These are phyloP conservation scores for Trichomonascaceae sp. DNA, from an alignment of 1,139 yeast species.

Conservation along the genomic window DNA sequence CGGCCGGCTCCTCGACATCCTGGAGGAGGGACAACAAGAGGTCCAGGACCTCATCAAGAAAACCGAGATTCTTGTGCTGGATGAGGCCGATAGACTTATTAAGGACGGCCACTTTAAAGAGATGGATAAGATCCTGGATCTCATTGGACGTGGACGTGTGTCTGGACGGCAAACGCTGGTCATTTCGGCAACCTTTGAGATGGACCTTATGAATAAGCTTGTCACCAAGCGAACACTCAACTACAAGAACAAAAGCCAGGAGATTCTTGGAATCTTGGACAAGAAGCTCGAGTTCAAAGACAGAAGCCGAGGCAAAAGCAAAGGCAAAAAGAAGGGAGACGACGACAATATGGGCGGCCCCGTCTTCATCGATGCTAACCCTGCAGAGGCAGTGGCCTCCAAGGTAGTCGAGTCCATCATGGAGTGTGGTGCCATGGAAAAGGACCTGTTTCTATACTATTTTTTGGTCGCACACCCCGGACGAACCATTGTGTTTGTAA, in stretches of 20 bases:
- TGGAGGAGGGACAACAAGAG: constrained; percentile 38
- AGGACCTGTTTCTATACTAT: constrained; percentile 83
- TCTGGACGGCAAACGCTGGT: constrained; percentile 80
- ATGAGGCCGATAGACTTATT: constrained; percentile 93
- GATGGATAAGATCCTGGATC: constrained; percentile 64
- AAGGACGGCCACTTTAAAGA: constrained; percentile 97
- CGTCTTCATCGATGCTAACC: constrained; percentile 72
- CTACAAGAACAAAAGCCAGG: constrained; percentile 16
- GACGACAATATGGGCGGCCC: constrained; percentile 21
- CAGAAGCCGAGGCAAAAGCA: constrained; percentile 8
- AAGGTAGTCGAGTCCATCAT: constrained; percentile 74
- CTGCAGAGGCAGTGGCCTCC: constrained; percentile 66
- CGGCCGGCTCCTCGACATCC: constrained; percentile 75
- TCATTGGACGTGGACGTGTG: constrained; percentile 25
- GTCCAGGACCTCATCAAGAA: constrained; percentile 41
- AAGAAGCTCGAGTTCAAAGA: constrained; percentile 26
- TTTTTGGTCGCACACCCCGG: constrained; percentile 82
- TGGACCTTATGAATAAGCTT: constrained; percentile 67
- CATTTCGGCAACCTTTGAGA: constrained; percentile 88
- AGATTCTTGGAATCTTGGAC: constrained; percentile 20
- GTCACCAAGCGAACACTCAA: constrained; percentile 25
- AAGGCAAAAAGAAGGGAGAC: background rate
- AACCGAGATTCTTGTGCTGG: constrained; percentile 65
- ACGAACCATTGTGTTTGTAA: constrained; percentile 80
- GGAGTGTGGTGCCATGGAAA: constrained; percentile 82